Evolutionary conservation across 208 protist genomes (phyloP).

Genomic region (Trypanosoma cruzi): DNA sequence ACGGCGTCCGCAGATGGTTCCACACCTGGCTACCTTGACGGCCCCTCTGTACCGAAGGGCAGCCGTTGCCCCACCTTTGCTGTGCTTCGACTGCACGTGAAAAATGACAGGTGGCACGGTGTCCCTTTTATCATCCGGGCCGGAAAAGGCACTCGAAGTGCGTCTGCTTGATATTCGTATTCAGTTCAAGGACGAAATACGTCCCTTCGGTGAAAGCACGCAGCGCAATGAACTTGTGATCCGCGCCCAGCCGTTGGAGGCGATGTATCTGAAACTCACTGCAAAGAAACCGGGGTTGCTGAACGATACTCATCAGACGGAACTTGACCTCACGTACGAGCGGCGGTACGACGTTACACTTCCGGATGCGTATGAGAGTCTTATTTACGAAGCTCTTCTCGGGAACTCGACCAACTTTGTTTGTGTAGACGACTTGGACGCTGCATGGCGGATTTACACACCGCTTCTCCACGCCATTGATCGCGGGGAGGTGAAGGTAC

Average conservation of each 20-base stretch:
- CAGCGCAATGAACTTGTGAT: constrained; percentile 94
- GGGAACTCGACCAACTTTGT: constrained; percentile 93
- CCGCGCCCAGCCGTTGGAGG: constrained; percentile 90
- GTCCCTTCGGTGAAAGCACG: constrained; percentile 71
- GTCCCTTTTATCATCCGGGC: constrained; percentile 94
- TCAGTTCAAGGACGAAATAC: constrained; percentile 90
- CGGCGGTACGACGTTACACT: constrained; percentile 77
- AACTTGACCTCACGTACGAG: constrained; percentile 92
- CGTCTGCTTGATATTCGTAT: constrained; percentile 85
- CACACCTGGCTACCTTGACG: constrained; percentile 90
- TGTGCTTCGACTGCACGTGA: constrained; percentile 77
- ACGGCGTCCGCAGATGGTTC: constrained; percentile 70
- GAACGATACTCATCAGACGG: constrained; percentile 81
- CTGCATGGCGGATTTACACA: constrained; percentile 92
- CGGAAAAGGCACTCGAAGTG: constrained; percentile 90
- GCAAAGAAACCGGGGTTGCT: constrained; percentile 85
- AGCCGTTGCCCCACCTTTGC: constrained; percentile 92
- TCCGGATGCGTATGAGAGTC: constrained; percentile 92
- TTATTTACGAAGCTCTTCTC: constrained; percentile 85
- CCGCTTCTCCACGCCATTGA: constrained; percentile 92
- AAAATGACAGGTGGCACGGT: constrained; percentile 94
- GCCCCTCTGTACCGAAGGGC: constrained; percentile 73
- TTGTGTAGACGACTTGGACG: constrained; percentile 91
- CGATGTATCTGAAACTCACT: constrained; percentile 93
- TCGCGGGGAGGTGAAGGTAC: constrained; percentile 48